Base-by-base conservation (phyloP, 2,329 filamentous ascomycete species). In the Pseudonectria buxi region DNA sequence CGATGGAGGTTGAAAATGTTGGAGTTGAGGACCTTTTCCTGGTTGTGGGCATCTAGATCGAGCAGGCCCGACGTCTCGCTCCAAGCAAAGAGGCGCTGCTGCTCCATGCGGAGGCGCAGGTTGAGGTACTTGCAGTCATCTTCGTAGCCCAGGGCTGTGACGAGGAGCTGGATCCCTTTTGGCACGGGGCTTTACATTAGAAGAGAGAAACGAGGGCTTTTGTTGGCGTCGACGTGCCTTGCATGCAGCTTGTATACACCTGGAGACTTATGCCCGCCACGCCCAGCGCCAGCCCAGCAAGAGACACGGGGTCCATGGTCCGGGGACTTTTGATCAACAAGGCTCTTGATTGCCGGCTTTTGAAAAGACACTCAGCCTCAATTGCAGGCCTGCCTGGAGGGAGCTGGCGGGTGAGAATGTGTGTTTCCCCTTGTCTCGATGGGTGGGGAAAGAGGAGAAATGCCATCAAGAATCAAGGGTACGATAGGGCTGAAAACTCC, bases 51-150 rank as follows among this genome's bases (percentile, higher is more conserved):
- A 33, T 67, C 64, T 10, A 69, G 51, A 37, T 69, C 67, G 10
- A 70, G 54, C 13, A 72, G 48, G 7, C 67, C 68, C 10, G 67
- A 70, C 3, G 66, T 65, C 44, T 71, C 67, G 41, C 65, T 68
- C 67, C 68, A 71, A 27, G 65, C 65, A 40, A 68, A 69, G 11
- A 71, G 57, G 15, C 68, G 58, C 41, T 71, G 66, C 51, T 72
- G 66, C 46, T 71, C 68, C 62, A 71, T 68, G 34, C 65, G 63
- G 32, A 71, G 49, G 32, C 68, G 59, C 44, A 71, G 47, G 40
- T 69, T 69, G 38, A 71, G 62, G 45, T 69, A 70, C 38, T 57
- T 63, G 47, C 61, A 69, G 30, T 69, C 65, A 40, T 71, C 60
- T n/a, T 66, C 64, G 36, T 68, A 67, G 30, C 64, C 62, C 29